Evolutionary conservation across 2,329 filamentous ascomycete genomes (phyloP), one percentile per base, ranked within the genome.

Genomic region (Pseudogymnoascus sp.): DNA sequence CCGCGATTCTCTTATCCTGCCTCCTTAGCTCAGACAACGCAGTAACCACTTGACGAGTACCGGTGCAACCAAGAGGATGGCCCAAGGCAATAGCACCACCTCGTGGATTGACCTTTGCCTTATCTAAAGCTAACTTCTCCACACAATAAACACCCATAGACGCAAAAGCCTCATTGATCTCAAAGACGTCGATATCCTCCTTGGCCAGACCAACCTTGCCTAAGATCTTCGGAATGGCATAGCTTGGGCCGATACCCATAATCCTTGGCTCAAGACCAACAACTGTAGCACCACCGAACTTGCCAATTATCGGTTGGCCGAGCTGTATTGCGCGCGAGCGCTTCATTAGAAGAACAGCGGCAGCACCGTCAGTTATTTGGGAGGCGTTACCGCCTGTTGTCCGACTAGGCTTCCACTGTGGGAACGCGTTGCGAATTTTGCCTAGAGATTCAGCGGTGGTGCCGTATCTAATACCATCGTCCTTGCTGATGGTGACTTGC

Each of bases 101-200:
- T 84, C 96, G 96, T 71, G 93, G 93, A 80, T 97, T 97, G 74
- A 97, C 86, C 84, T 97, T 97, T 68, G 90, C 87, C 63, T 82
- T 74, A 60, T 91, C 88, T 26, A 97, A 78, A 61, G 87, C 88
- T 31, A 97, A 85, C 80, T 96, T 87, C 72, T 93, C 89, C 67
- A 90, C 86, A 77, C 91, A 97, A 87, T 90, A 97, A 69, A 97
- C 78, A 76, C 91, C 87, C 91, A 97, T 97, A 64, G 89, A 93
- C 50, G 93, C 93, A 76, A 97, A 97, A 0, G 93, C 93, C 84
- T 97, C 93, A 82, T 97, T 97, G 82, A 97, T 96, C 84, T 97
- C 93, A 74, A 85, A 97, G 73, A 97, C 91, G 75, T 97, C 93
- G 40, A 97, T 91, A 69, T 97, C 93, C 62, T 93, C 87, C 76